Base-by-base conservation (phyloP, 2,329 filamentous ascomycete genomes). In the Trichoderma pleuroti region DNA sequence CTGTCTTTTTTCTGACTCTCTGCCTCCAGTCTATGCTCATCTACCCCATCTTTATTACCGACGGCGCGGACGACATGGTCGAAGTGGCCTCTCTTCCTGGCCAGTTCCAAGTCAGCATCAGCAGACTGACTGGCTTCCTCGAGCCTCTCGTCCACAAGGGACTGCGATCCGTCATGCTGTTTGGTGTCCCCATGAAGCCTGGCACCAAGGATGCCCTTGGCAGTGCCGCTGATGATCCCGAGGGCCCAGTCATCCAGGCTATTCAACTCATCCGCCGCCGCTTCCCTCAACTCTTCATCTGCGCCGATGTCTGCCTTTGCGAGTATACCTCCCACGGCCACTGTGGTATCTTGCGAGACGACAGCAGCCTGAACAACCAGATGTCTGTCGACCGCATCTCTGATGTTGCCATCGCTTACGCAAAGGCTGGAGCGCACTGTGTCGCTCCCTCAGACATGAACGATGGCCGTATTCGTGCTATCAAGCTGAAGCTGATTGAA, bases 401-500 rank as follows among this genome's bases (percentile, higher is more conserved):
- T 4, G 94, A 98, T 80, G 95, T 98, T n/a, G 95, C 96, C n/a
- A 86, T 98, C 74, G 93, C 95, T 39, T 99, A 99, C 79, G 96
- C 96, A n/a, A 87, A 91, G 77, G 96, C 96, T 18, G 96, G 96
- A 70, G 96, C 95, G 0, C 96, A 99, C 82, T 98, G 95, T 80
- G 94, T 99, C 32, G 96, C 96, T 0, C 96, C 96, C 2, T 97
- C 93, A 1, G 96, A 99, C 81, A 99, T 99, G 96, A 99, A 98
- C 80, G 96, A 99, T 80, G 96, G 96, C 32, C 92, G 96, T 74
- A 97, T 99, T 77, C 93, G 95, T 71, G 95, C 94, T 72, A 99
- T 99, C 81, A 99, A 99, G 86, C 88, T 98, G 68, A 98, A 98
- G 85, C 86, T 99, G 73, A 98, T 98, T 71, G 95, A 98, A 81